Evolutionary conservation across 2,329 filamentous ascomycete genomes (phyloP).

Genomic region (Fusarium praegraminearum): DNA sequence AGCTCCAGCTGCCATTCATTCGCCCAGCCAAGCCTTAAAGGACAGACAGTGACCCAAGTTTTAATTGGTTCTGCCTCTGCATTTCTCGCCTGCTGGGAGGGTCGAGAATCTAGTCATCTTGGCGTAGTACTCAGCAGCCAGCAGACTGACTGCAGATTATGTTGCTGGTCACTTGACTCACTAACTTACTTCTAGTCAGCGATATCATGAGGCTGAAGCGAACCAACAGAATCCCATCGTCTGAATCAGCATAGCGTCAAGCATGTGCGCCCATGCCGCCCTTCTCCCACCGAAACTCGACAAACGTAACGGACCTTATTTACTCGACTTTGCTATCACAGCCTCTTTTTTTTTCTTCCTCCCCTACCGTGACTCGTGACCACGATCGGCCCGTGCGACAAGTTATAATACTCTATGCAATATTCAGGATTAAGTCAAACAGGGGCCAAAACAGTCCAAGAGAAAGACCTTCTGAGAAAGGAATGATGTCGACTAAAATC

Average conservation of each 20-base stretch:
- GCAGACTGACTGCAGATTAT: slow-evolving; percentile 32
- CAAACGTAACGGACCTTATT: neutral
- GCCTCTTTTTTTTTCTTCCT: neutral
- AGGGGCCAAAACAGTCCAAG: slow-evolving; percentile 15
- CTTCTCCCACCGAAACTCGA: slow-evolving; percentile 17
- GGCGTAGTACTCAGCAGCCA: slow-evolving; percentile 30
- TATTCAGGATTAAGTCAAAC: slow-evolving; percentile 19
- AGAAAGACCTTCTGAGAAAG: slow-evolving; percentile 40
- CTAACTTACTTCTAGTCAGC: slow-evolving; percentile 26
- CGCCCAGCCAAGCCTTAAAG: slow-evolving; percentile 19
- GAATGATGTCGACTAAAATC: slow-evolving; percentile 35
- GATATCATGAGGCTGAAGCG: slow-evolving; percentile 23
- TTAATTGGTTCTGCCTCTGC: slow-evolving; percentile 9
- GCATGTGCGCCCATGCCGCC: slow-evolving; percentile 27
- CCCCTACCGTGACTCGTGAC: slow-evolving; percentile 25
- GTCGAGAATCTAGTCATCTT: slow-evolving; percentile 35
- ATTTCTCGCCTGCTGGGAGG: slow-evolving; percentile 12
- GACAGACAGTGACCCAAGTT: slow-evolving; percentile 24
- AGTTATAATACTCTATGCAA: slow-evolving; percentile 1
- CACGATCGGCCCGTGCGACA: slow-evolving; percentile 35
- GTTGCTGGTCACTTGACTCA: slow-evolving; percentile 33
- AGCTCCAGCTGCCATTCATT: slow-evolving; percentile 22
- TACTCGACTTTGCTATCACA: slow-evolving; percentile 3
- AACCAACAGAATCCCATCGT: slow-evolving; percentile 12
- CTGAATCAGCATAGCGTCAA: slow-evolving; percentile 25